phyloP scores from a whole-genome alignment of 345 rosid species.

The Reutealis trisperma region DNA sequence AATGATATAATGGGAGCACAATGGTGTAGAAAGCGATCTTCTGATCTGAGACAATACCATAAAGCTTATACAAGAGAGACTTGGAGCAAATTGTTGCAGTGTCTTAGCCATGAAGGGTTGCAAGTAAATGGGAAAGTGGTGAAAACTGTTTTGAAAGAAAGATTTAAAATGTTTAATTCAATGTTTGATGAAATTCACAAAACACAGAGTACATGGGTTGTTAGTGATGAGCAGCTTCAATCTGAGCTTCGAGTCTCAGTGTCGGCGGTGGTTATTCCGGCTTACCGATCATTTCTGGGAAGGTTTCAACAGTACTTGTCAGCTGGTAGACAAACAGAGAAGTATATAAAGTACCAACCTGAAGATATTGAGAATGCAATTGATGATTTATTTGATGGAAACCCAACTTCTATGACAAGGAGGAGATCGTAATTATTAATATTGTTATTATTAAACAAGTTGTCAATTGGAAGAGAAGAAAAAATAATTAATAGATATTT shows the following conservation, averaged over 20 bases:
- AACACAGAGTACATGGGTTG: slow-evolving; percentile 88
- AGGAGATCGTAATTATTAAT: slow-evolving; percentile 44
- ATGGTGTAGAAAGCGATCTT: slow-evolving; percentile 72
- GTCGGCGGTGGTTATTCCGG: slow-evolving; percentile 70
- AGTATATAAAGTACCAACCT: slow-evolving; percentile 83
- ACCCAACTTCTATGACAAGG: slow-evolving; percentile 38
- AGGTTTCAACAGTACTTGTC: slow-evolving; percentile 65
- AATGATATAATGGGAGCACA: slow-evolving; percentile 61
- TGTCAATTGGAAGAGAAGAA: not conserved
- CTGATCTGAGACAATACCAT: slow-evolving; percentile 73
- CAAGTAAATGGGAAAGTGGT: slow-evolving; percentile 64
- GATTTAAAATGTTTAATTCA: slow-evolving; percentile 86
- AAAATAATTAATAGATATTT: not conserved
- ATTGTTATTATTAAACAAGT: too few relatives aligned
- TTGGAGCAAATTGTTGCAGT: slow-evolving; percentile 70
- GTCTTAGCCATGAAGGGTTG: slow-evolving; percentile 68
- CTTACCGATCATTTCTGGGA: slow-evolving; percentile 76
- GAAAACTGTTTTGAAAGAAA: slow-evolving; percentile 78
- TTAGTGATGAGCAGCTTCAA: slow-evolving; percentile 84
- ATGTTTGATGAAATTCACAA: slow-evolving; percentile 86
- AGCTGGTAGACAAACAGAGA: slow-evolving; percentile 82
- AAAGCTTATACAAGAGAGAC: slow-evolving; percentile 82
- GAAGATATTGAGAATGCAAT: slow-evolving; percentile 84
- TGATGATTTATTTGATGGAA: slow-evolving; percentile 82
- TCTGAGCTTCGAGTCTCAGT: slow-evolving; percentile 86